Percentiles rank a stretch among this genome's conserved stretches.
Evolutionary conservation across 768 basidiomycete species (phyloP).

Genomic region (Suillus decipiens): DNA sequence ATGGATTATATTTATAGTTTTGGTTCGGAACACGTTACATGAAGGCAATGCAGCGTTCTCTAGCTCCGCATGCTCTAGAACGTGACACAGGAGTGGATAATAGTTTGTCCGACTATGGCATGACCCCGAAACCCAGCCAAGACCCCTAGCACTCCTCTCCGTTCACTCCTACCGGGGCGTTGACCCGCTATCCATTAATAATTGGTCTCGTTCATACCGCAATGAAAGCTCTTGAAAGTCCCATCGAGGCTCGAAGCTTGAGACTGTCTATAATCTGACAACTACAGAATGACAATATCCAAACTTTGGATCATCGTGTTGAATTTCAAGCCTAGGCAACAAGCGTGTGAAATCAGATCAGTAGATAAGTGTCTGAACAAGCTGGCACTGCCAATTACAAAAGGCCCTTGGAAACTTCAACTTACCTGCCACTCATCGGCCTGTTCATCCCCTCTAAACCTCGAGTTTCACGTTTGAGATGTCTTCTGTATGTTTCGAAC

Average conservation of each 20-base stretch:
- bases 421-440: constrained; percentile 17
- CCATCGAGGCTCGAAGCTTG: background rate
- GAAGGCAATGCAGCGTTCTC: too few relatives aligned
- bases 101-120: background rate
- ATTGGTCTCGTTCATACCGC: background rate
- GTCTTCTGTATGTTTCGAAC: constrained; percentile 48
- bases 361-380: constrained; percentile 25
- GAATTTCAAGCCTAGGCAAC: background rate
- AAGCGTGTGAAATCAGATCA: constrained; percentile 74
- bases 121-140: background rate
- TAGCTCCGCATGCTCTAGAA: background rate
- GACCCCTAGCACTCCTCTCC: background rate
- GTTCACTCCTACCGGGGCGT: background rate
- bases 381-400: constrained; percentile 16
- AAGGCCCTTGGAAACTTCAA: constrained; percentile 17
- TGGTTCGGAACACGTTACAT: background rate
- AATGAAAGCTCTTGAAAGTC: background rate
- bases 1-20: constrained; percentile 21
- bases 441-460: constrained; percentile 6
- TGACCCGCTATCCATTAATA: background rate
- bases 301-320: background rate
- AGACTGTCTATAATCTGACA: too few relatives aligned
- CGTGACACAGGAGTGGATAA: too few relatives aligned
- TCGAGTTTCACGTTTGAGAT: constrained; percentile 37
- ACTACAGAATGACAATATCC: background rate